These are phyloP conservation scores for Ophiocordyceps camponoti-saundersi DNA, from an alignment of 2,329 filamentous ascomycete genomes.

Conservation along the genomic window DNA sequence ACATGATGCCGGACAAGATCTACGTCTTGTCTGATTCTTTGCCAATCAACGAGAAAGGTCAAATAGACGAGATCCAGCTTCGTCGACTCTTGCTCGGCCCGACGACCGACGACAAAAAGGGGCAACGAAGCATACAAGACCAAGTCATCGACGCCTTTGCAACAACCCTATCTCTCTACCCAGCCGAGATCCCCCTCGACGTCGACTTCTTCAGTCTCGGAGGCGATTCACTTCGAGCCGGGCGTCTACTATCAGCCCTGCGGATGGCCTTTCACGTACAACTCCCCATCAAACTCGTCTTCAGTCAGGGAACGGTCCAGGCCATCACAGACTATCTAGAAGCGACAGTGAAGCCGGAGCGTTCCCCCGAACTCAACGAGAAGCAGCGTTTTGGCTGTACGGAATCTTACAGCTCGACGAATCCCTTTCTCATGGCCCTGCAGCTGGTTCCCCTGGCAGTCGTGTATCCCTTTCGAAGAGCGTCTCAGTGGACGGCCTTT, in stretches of 20 bases:
- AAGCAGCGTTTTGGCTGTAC: slow-evolving; percentile 16
- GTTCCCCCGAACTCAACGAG: not conserved
- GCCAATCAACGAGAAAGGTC: slow-evolving; percentile 12
- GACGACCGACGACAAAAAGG: slow-evolving; percentile 5
- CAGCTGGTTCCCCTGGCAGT: slow-evolving; percentile 32
- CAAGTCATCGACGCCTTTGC: slow-evolving; percentile 27
- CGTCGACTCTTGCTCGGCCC: slow-evolving; percentile 17
- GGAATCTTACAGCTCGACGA: slow-evolving; percentile 29
- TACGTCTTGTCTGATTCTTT: slow-evolving; percentile 16
- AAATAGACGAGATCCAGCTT: slow-evolving; percentile 17
- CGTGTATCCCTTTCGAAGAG: slow-evolving; percentile 32
- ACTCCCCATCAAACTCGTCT: slow-evolving; percentile 32
- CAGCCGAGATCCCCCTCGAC: slow-evolving; percentile 18
- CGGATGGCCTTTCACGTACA: slow-evolving; percentile 30
- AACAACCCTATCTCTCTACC: slow-evolving; percentile 21
- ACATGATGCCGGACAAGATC: slow-evolving; percentile 21
- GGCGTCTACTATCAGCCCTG: slow-evolving; percentile 30
- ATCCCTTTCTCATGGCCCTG: slow-evolving; percentile 26
- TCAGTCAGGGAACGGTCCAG: slow-evolving; percentile 27
- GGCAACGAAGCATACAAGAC: slow-evolving; percentile 1
- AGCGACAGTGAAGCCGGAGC: slow-evolving; percentile 6
- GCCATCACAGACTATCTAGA: slow-evolving; percentile 22
- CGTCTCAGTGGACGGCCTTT: slow-evolving; percentile 34
- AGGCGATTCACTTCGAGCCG: slow-evolving; percentile 36
- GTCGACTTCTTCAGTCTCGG: slow-evolving; percentile 35